Evolutionary conservation across 129 eudicot species (phyloP), one percentile per base, ranked within the genome.

Genomic region (Centrapalus pauciflorus): DNA sequence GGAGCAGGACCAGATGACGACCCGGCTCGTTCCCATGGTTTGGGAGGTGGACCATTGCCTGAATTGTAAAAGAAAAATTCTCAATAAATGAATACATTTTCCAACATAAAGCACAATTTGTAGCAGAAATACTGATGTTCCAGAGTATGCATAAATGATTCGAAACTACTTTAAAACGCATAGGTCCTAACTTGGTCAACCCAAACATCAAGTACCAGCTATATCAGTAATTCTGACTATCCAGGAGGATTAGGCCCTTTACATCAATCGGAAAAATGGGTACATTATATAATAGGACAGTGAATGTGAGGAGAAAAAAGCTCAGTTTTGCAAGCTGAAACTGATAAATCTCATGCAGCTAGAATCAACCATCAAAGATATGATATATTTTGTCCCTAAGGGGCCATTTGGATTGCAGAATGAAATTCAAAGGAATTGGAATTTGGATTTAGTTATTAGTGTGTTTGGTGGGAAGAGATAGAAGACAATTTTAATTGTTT

Each of bases 11-110:
- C 92, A 23, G 98, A 82, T 4, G 97, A 72, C n/a, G 95, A 77
- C 8, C 89, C 95, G 34, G 98, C 75, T 78, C 95, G 83, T 82
- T 93, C 98, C 98, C 98, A 93, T 28, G 98, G 98, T 73, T 88
- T 93, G 14, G 95, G 87, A 30, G 96, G 98, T 64, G 98, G 80
- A 46, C 89, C 66, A 67, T 73, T 63, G 71, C 83, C 96, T 86
- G 71, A 55, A 46, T 24, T 25, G 1, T 24, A 6, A 40, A 52
- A 20, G 45, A 11, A 51, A 13, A 57, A 4, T 26, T 55, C 28
- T 24, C 7, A 61, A 58, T 14, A 37, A 8, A 51, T 34, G 26
- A 51, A 67, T 12, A 63, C 4, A 63, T 23, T 48, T 48, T 48
- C 54, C 54, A 48, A 48, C 54, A 48, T 6, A 11, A 48, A 48